These are phyloP conservation scores for Enterocytospora artemiae DNA, from an alignment of 371 early-diverging fungal species.

Conservation along the genomic window DNA sequence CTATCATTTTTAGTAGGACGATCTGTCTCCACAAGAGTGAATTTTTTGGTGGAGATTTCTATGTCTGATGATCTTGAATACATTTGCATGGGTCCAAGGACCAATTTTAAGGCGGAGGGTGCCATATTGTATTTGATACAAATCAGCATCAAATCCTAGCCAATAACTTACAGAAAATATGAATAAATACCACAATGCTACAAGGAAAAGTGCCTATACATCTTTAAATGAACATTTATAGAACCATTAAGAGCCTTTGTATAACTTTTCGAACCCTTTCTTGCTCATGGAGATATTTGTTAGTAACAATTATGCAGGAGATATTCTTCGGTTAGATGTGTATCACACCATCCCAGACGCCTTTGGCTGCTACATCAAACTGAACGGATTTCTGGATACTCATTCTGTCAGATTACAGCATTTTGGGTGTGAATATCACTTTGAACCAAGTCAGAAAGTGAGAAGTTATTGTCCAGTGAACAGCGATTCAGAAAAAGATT, in stretches of 20 bases:
- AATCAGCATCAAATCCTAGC: no score
- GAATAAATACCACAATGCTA: no score
- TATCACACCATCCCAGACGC: neutral
- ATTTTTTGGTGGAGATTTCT: no score
- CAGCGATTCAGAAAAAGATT: neutral
- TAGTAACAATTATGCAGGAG: conserved; percentile 1
- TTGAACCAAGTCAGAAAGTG: neutral
- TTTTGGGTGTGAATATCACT: neutral
- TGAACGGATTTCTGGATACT: neutral
- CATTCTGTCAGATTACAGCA: neutral
- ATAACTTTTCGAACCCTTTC: neutral
- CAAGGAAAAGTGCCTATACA: no score
- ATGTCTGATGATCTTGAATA: no score
- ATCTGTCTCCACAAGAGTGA: no score
- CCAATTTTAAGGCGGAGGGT: no score
- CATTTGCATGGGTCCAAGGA: no score
- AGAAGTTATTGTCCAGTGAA: neutral
- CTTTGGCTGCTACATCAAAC: neutral
- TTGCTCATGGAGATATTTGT: neutral
- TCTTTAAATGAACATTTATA: no score
- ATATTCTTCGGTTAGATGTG: neutral
- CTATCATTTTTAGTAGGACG: no score
- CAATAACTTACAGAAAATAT: no score
- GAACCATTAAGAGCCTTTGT: neutral
- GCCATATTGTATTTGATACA: no score